phyloP scores from a whole-genome alignment of 257 asterid genomes.

The Fraxinus cuspidata region DNA sequence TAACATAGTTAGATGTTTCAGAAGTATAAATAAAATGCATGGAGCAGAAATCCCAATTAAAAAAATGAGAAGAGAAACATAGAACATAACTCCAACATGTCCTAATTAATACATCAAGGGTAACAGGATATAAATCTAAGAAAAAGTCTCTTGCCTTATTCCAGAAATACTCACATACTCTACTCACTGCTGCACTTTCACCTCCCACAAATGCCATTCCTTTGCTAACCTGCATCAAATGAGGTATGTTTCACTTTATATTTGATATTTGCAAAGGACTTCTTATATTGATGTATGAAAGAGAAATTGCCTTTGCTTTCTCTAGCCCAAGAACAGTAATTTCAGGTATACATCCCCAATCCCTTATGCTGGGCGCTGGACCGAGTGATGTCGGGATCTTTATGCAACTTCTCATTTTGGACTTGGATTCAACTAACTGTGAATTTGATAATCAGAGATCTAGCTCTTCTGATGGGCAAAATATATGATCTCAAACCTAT shows the following conservation, averaged over 20 bases:
- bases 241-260: slow-evolving; percentile 15
- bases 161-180: slow-evolving; percentile 93
- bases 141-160: slow-evolving; percentile 55
- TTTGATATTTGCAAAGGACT: slow-evolving; percentile 4
- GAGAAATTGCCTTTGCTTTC: slow-evolving; percentile 51
- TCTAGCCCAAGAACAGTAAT: slow-evolving; percentile 60
- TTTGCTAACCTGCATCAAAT: slow-evolving; percentile 55
- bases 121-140: not conserved
- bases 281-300: slow-evolving; percentile 11
- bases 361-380: slow-evolving; percentile 64
- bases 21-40: not conserved
- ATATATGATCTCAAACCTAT: not conserved
- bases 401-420: slow-evolving; percentile 61
- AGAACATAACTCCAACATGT: not conserved
- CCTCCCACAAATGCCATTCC: slow-evolving; percentile 91
- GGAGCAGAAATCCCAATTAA: not conserved
- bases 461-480: slow-evolving; percentile 12
- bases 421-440: slow-evolving; percentile 81
- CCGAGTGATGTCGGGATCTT: slow-evolving; percentile 73
- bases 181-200: slow-evolving; percentile 82
- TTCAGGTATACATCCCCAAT: slow-evolving; percentile 89
- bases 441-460: slow-evolving; percentile 31
- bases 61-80: not conserved
- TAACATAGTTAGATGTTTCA: not conserved
- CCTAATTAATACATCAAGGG: not conserved